Base-by-base conservation (phyloP, 371 early-diverging fungal species). In the Mucor saturninus region DNA sequence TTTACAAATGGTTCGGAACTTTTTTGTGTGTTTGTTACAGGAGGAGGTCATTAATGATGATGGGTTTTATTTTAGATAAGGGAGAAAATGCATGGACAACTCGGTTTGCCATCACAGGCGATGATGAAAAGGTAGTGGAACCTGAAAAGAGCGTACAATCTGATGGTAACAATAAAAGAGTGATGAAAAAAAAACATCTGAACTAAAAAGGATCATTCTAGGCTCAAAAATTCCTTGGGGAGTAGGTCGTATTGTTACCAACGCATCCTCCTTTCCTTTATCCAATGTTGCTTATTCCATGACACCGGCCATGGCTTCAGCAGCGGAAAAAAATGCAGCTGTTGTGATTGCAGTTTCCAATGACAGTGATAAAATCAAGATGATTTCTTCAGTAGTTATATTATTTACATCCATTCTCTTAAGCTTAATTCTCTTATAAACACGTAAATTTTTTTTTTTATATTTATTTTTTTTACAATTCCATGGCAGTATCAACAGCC, bases 401-500 rank as follows among this genome's bases (percentile, higher is more conserved):
- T 15, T 35, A 21, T 26, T 21, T 46, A 45, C 49, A 13, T 15
- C 31, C 4, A 11, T 50, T n/a, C 38, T 38, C 6, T 31, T 13
- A 7, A 30, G 10, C 30, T 50, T 50, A 21, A 21, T 46, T 46
- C 21, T 46, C 21, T 46, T 46, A 46, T 21, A 46, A 26, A 46
- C 8, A 46, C 8, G 26, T 21, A 46, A 13, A 2, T 13, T 21
- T 46, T 21, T 46, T 8, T 26, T 46, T 21, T 21, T 46, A 11
- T 39, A 54, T 21, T 31, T 54, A 13, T 38, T 39, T 52, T 54
- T 39, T 40, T 51, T 83, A 83, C 72, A 83, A 69, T 61, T 79
- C 83, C 81, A 80, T 83, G 31, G 81, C 71, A 45, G 64, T 74
- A 56, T 75, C 80, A 42, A 72, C 73, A 59, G 69, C 76, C 75